Percentiles rank a stretch among this genome's conserved stretches.
Conservation (phyloP, 805 yeast species). For the Saccharomycopsis capsularis region DNA sequence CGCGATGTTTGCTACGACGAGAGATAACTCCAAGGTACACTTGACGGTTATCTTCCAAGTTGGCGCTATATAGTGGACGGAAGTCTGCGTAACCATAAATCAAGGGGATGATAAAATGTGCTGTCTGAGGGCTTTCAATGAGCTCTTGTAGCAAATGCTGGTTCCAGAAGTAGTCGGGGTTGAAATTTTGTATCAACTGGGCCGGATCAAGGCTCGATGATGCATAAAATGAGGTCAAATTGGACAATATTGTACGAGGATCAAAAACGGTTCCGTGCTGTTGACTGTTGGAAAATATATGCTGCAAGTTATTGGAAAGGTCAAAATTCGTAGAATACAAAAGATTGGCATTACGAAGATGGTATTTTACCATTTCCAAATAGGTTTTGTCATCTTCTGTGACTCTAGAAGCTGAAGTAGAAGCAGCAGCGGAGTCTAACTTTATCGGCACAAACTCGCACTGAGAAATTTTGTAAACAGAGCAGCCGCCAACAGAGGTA, state of each 20-base stretch:
- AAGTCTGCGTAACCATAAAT: constrained; percentile 78
- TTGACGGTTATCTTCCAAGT: constrained; percentile 25
- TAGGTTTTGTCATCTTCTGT: constrained; percentile 16
- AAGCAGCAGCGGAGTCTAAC: not conserved
- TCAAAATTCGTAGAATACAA: constrained; percentile 70
- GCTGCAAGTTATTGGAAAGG: constrained; percentile 71
- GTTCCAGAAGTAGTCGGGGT: constrained; percentile 89
- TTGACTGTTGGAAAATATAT: constrained; percentile 31
- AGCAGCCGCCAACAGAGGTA: constrained; percentile 8
- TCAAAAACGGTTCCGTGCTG: not conserved
- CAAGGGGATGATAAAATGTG: constrained; percentile 49
- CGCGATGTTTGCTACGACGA: constrained; percentile 67
- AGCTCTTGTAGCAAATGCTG: constrained; percentile 52
- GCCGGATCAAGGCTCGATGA: constrained; percentile 1
- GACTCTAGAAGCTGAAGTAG: not conserved
- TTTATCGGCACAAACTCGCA: constrained; percentile 16
- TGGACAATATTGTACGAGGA: constrained; percentile 26
- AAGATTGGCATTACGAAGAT: constrained; percentile 61
- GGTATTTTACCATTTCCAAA: constrained; percentile 49
- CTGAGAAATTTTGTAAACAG: constrained; percentile 10
- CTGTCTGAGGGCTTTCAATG: constrained; percentile 33
- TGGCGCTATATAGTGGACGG: constrained; percentile 30
- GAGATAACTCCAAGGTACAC: constrained; percentile 69
- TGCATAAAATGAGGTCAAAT: not conserved
- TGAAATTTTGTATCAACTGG: constrained; percentile 29